phyloP scores from a whole-genome alignment of 2,329 filamentous ascomycete genomes.

The Apiospora hydei region DNA sequence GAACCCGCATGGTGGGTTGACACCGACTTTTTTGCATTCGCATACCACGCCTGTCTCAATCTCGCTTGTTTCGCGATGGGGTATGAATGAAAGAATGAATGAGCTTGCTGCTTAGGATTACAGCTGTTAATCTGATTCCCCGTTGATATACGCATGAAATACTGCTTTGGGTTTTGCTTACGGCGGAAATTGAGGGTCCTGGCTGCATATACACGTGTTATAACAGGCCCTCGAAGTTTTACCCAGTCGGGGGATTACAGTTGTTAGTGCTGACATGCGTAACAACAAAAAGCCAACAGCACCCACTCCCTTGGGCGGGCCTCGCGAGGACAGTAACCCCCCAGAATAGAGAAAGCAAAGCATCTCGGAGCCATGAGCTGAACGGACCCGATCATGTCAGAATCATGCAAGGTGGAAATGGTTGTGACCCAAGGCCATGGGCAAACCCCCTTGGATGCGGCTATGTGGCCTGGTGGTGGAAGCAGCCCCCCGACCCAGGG shows the following conservation, averaged over 20 bases:
- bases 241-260: background rate
- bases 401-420: background rate
- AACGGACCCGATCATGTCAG: background rate
- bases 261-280: background rate
- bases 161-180: background rate
- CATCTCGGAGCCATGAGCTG: background rate
- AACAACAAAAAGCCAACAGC: background rate
- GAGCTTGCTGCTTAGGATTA: background rate
- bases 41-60: conserved; percentile 2
- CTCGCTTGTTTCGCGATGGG: background rate
- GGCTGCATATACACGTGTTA: background rate
- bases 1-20: background rate
- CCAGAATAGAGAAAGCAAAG: background rate
- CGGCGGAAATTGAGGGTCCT: background rate
- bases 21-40: conserved; percentile 18
- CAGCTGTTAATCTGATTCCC: background rate
- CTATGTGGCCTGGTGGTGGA: background rate
- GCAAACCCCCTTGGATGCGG: background rate
- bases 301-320: background rate
- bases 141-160: background rate
- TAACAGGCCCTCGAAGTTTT: background rate
- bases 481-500: background rate
- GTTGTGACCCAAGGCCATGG: background rate
- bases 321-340: background rate
- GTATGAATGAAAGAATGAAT: background rate